Conservation (phyloP, 768 basidiomycete species). For the Suillus americanus region DNA sequence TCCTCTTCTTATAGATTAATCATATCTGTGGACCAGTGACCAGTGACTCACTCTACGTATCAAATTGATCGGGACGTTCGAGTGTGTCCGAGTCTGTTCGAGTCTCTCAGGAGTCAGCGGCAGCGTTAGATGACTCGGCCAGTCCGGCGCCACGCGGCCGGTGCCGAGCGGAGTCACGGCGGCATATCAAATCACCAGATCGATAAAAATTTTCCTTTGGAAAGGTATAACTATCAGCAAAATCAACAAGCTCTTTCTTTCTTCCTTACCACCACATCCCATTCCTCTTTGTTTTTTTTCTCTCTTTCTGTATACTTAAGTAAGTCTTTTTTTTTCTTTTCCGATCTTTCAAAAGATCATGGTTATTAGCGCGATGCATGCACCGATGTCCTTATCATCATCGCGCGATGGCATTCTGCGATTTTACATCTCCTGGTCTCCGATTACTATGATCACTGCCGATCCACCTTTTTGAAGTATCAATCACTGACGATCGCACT, state of each 20-base stretch:
- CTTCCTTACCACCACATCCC: slow-evolving; percentile 37
- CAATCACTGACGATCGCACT: slow-evolving; percentile 14
- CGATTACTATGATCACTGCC: slow-evolving; percentile 22
- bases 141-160: slow-evolving; percentile 19
- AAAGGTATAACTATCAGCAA: slow-evolving; percentile 62
- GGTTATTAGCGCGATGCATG: slow-evolving; percentile 18
- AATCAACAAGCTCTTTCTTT: slow-evolving; percentile 36
- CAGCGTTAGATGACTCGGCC: slow-evolving; percentile 17
- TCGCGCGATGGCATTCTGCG: slow-evolving; percentile 12
- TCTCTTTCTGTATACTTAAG: slow-evolving; percentile 42
- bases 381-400: slow-evolving; percentile 21
- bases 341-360: slow-evolving; percentile 3
- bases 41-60: background rate
- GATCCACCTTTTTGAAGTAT: slow-evolving; percentile 15
- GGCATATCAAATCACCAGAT: slow-evolving; percentile 53
- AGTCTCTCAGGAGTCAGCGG: slow-evolving; percentile 5
- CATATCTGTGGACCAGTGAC: background rate
- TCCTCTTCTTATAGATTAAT: slow-evolving; percentile 9
- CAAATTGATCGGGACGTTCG: background rate
- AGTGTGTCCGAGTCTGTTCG: background rate
- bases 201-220: slow-evolving; percentile 62
- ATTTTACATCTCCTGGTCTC: slow-evolving; percentile 7
- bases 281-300: slow-evolving; percentile 29
- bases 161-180: slow-evolving; percentile 43
- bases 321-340: slow-evolving; percentile 34